phyloP scores from a whole-genome alignment of 305 asterid species.

The Fraxinus greggii region DNA sequence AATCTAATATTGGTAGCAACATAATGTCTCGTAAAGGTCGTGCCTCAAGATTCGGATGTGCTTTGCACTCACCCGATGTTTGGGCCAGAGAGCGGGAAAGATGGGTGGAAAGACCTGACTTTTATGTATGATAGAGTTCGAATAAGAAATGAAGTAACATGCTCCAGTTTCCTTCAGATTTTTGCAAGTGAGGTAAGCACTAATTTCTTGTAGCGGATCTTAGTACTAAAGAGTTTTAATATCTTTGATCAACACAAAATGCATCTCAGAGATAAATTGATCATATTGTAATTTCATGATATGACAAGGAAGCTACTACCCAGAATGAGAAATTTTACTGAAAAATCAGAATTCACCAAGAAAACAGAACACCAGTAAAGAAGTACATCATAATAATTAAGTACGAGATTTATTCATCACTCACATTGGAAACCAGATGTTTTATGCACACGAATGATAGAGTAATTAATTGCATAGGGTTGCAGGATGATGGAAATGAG shows the following conservation, averaged over 20 bases:
- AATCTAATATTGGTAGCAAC: not conserved
- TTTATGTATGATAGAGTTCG: slow-evolving; percentile 75
- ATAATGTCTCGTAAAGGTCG: slow-evolving; percentile 39
- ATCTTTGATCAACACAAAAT: not conserved
- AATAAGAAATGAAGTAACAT: slow-evolving; percentile 49
- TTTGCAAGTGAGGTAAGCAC: slow-evolving; percentile 65
- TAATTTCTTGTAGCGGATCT: not conserved
- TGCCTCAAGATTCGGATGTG: slow-evolving; percentile 72
- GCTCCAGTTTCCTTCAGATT: slow-evolving; percentile 64
- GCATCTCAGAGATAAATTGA: not conserved
- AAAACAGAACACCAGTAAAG: not conserved
- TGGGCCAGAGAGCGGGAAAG: slow-evolving; percentile 84
- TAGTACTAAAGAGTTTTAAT: not conserved
- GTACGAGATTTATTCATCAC: not conserved
- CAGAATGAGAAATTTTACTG: not conserved
- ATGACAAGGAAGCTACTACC: not conserved
- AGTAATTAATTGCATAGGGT: slow-evolving; percentile 46
- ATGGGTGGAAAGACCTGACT: slow-evolving; percentile 70
- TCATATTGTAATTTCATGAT: not conserved
- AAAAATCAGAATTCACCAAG: not conserved
- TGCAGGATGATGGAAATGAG: slow-evolving; percentile 86
- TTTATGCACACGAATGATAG: not conserved
- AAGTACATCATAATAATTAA: not conserved
- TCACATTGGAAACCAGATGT: not conserved
- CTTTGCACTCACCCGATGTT: slow-evolving; percentile 96